A percentile compares a stretch with the other conserved stretches of the same genome.
Evolutionary conservation across 345 rosid species (phyloP).

Genomic region (Syzygium grande): DNA sequence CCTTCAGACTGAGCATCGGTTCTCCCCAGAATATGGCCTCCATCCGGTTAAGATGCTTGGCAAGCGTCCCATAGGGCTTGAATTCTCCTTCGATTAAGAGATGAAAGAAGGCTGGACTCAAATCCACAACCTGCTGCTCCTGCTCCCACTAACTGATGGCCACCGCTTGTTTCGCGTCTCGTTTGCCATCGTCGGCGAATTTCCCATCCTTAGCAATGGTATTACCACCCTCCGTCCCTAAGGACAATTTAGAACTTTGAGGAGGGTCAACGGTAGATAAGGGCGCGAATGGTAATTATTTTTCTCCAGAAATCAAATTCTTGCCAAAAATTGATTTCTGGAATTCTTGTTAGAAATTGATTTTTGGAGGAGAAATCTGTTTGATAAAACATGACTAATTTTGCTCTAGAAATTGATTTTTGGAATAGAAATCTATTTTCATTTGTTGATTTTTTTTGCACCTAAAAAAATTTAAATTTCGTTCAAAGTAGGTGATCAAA

Average conservation of each 20-base stretch:
- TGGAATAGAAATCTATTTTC: no score
- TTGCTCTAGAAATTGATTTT: no score
- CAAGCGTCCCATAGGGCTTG: background rate
- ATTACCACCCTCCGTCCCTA: background rate
- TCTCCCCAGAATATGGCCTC: background rate
- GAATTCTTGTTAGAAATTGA: no score
- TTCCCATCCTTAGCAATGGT: background rate
- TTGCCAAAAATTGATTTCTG: no score
- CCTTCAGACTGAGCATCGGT: background rate
- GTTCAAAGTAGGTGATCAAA: no score
- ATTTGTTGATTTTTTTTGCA: no score
- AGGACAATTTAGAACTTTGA: accelerated
- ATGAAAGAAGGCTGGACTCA: background rate
- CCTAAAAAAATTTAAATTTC: no score
- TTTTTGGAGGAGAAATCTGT: no score
- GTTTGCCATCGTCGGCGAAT: background rate
- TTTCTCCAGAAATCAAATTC: no score
- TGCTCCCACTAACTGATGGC: background rate
- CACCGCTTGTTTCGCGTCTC: background rate
- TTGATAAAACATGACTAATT: no score
- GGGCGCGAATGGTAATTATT: no score
- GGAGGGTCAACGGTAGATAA: background rate
- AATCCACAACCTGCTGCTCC: background rate
- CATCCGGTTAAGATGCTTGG: background rate
- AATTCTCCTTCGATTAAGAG: background rate